Evolutionary conservation across 768 basidiomycete species (phyloP).

Genomic region (Boletus pseudopeckii): DNA sequence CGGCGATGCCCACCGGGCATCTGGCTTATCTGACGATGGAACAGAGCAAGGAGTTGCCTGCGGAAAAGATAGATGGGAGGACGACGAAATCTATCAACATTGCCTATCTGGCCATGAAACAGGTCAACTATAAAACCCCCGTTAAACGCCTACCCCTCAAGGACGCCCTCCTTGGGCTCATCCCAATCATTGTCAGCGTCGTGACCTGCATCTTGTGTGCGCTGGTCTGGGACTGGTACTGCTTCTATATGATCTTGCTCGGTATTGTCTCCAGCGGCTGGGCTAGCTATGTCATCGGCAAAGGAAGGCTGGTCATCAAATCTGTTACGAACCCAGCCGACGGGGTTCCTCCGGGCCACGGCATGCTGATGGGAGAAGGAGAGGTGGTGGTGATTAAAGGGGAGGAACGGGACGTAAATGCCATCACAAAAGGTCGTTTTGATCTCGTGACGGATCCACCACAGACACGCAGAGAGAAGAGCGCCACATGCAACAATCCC

Average conservation of each 20-base stretch:
- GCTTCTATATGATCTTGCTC: conserved; percentile 31
- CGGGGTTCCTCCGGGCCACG: conserved; percentile 28
- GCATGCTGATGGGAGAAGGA: conserved; percentile 16
- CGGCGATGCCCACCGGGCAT: conserved; percentile 26
- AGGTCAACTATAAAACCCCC: neutral
- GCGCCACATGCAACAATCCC: neutral
- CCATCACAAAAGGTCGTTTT: conserved; percentile 31
- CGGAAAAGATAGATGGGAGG: neutral
- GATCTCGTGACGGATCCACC: conserved; percentile 10
- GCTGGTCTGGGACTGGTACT: conserved; percentile 27
- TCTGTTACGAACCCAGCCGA: conserved; percentile 14
- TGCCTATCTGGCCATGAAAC: conserved; percentile 19
- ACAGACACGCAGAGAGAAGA: neutral
- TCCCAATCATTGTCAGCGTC: conserved; percentile 27
- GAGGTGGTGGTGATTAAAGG: conserved; percentile 30
- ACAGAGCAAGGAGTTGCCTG: neutral
- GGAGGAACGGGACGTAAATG: conserved; percentile 24
- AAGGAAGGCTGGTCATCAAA: conserved; percentile 18
- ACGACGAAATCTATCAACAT: conserved; percentile 10
- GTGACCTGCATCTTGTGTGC: conserved; percentile 25
- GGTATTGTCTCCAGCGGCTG: conserved; percentile 33
- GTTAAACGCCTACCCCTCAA: neutral
- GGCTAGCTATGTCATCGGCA: conserved; percentile 25
- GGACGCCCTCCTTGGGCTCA: conserved; percentile 11
- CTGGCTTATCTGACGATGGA: conserved; percentile 27